Base-by-base conservation (phyloP, 1,284 basidiomycete genomes). In the Moniliophthora roreri region DNA sequence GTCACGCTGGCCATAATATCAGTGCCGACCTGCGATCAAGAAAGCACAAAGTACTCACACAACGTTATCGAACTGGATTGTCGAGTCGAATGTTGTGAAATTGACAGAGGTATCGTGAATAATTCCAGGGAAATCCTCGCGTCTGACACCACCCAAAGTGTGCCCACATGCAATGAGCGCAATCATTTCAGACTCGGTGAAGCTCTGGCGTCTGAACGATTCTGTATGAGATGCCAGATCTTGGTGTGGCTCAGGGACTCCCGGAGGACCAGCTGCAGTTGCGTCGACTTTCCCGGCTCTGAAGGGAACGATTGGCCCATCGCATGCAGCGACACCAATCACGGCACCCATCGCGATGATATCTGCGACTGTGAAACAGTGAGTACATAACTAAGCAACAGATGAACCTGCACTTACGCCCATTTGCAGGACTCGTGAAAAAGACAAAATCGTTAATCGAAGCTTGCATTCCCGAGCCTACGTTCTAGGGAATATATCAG, bases 101-200 rank as follows among this genome's bases (percentile, higher is more conserved):
- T 24, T 10, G 8, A 40, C 50, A 13, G 36, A 21, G 21, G 62
- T 60, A 52, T 72, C 68, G 62, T 61, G 59, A 7, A 73, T 68
- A 6, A 74, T 64, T n/a, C 61, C 56, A 8, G 74, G 73, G 51
- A 74, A 74, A 52, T 74, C 72, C 11, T 62, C 53, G 51, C 64
- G 66, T 28, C 69, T 63, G 6, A 76, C 71, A 36, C 72, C 71
- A 57, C 47, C 46, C 48, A 59, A 48, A 9, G 58, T 70, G 54
- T 76, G 74, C 3, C 74, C 74, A 56, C 74, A 76, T 4, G 74
- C 72, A 34, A 72, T 69, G 26, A 75, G 66, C 35, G 65, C 64
- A 52, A 76, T 75, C 74, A 76, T 76, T 50, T 76, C 74, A 3
- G 61, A 51, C 11, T 59, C 55, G 11, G 60, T 69, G 54, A 74